These are phyloP conservation scores for Tolypocladium tropicale DNA, from an alignment of 2,329 filamentous ascomycete genomes.

Conservation along the genomic window DNA sequence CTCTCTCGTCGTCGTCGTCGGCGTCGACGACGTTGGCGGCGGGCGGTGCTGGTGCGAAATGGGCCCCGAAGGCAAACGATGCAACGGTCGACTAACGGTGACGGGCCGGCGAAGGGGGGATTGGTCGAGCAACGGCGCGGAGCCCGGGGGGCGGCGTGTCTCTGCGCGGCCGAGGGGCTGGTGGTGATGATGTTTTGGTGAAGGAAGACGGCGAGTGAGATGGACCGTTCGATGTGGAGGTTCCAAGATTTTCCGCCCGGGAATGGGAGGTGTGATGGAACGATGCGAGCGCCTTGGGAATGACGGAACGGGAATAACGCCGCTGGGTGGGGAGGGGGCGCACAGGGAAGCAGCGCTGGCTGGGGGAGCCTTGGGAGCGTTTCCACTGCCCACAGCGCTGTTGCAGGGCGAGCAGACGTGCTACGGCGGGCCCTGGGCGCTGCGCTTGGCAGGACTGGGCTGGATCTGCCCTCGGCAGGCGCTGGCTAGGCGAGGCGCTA, in stretches of 20 bases:
- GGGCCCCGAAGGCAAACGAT: background rate
- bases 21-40: background rate
- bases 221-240: background rate
- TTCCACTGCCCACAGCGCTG: background rate
- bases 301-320: conserved; percentile 10
- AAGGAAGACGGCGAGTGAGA: background rate
- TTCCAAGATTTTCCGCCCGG: background rate
- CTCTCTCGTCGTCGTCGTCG: background rate
- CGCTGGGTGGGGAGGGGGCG: too few relatives aligned
- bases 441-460: too few relatives aligned
- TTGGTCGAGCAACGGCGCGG: background rate
- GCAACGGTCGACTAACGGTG: background rate
- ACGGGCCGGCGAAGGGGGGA: background rate
- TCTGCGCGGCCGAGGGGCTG: background rate
- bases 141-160: background rate
- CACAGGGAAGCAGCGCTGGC: too few relatives aligned
- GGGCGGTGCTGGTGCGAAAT: background rate
- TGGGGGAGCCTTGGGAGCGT: background rate
- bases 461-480: background rate
- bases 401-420: background rate
- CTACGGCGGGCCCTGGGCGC: background rate
- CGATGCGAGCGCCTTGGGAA: conserved; percentile 6
- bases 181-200: background rate
- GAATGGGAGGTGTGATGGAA: background rate
- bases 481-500: background rate